Percentiles rank a stretch among this genome's conserved stretches.
These are phyloP conservation scores for Monosporascus sp. DNA, from an alignment of 2,329 filamentous ascomycete species.

Conservation along the genomic window DNA sequence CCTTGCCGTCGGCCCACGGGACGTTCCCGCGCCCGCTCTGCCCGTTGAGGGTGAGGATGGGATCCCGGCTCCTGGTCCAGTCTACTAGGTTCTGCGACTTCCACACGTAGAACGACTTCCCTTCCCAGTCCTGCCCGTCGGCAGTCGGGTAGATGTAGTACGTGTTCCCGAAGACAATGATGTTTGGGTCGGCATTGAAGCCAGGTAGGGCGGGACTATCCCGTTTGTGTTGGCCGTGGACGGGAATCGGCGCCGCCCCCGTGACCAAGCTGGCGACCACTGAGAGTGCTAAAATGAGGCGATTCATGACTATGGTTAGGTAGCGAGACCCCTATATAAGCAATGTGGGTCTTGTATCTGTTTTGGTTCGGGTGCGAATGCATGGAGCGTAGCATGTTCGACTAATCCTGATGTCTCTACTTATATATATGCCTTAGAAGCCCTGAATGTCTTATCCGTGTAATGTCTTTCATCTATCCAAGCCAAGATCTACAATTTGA, in stretches of 20 bases:
- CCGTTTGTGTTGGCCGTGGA: neutral
- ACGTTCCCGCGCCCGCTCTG: conserved; percentile 38
- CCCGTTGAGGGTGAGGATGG: conserved; percentile 39
- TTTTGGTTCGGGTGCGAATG: neutral
- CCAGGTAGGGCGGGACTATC: conserved; percentile 30
- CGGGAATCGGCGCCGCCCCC: neutral
- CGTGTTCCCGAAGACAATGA: conserved; percentile 33
- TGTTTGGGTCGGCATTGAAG: conserved; percentile 40
- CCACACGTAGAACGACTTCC: conserved; percentile 40
- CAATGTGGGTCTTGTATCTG: neutral
- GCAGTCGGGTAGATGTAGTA: conserved; percentile 43
- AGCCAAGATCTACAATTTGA: no score
- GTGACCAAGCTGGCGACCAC: neutral
- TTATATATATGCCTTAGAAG: no score
- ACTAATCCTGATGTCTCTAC: no score
- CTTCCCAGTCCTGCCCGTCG: conserved; percentile 38
- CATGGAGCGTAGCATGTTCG: no score
- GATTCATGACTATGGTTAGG: neutral
- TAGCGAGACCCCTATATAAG: neutral
- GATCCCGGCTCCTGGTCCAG: conserved; percentile 33
- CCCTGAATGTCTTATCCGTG: no score
- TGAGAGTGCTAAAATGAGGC: neutral
- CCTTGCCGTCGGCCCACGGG: conserved; percentile 59
- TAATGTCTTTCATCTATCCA: no score
- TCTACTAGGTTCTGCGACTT: conserved; percentile 34